Base-by-base conservation (phyloP, 805 yeast genomes). In the Candida insectorum region DNA sequence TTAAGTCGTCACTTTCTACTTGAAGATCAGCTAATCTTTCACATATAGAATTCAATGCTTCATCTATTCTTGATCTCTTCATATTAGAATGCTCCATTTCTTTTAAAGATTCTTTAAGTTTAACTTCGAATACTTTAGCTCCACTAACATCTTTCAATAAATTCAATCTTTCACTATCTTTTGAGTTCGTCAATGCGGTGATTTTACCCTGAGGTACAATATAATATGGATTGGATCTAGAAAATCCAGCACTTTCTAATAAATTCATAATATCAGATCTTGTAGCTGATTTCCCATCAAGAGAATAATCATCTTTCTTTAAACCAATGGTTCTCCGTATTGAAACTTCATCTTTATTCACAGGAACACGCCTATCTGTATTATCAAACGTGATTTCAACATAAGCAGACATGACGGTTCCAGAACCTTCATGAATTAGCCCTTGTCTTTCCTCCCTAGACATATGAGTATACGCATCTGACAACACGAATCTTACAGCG, bases 191-290 rank as follows among this genome's bases (percentile, higher is more conserved):
- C 39, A 93, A 67, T 0, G 85, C 72, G 1, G 96, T 83, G 47
- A 93, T 86, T 47, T 85, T 72, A 14, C 98, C 98, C 59, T 93
- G 98, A 0, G 98, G 97, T 4, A 93, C 97, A 46, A 93, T 91
- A 55, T 91, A 91, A 58, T 89, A 91, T 1, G 97, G 96, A 44
- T 88, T 89, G 5, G 87, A 78, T 40, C 84, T 73, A 0, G 95
- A 84, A 51, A 93, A 87, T 0, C 98, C 98, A 0, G 96, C 95
- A 49, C 85, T 81, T 55, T 91, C 97, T 23, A 89, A 65, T 42
- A 86, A 61, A 43, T 85, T 83, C 77, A 80, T 79, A 11, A 89
- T 72, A 52, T 88, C 97, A 2, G 83, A 69, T 47, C 88, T 75
- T 2, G 91, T 81, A 3, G 91, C 84, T 10, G 85, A 71, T 48